phyloP scores from a whole-genome alignment of 2,329 filamentous ascomycete genomes.

The Xylaria sp. region DNA sequence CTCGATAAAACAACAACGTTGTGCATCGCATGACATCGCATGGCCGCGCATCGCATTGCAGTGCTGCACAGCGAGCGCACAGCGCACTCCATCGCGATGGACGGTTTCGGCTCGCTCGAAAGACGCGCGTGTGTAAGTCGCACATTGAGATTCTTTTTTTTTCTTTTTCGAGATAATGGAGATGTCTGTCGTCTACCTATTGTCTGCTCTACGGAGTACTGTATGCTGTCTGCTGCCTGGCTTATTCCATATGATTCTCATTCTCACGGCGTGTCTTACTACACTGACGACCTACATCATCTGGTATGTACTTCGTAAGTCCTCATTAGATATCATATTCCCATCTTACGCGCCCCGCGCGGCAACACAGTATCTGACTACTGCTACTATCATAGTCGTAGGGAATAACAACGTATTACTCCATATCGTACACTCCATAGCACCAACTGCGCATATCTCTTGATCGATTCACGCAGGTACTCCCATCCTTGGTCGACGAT shows the following conservation, averaged over 20 bases:
- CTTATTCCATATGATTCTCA: background rate
- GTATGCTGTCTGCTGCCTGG: background rate
- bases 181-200: background rate
- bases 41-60: constrained; percentile 14
- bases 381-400: background rate
- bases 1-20: constrained; percentile 10
- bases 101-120: constrained; percentile 3
- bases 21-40: constrained; percentile 20
- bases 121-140: constrained; percentile 8
- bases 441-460: background rate
- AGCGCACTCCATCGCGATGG: constrained; percentile 10
- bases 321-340: background rate
- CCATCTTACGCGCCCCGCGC: background rate
- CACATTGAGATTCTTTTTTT: constrained; percentile 8
- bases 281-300: background rate
- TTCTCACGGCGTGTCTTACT: background rate
- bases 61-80: constrained; percentile 8
- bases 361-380: background rate
- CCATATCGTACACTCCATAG: no score
- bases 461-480: background rate
- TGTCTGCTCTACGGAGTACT: background rate
- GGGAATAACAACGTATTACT: no score
- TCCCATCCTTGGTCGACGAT: background rate
- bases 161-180: constrained; percentile 4
- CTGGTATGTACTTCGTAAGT: background rate